Base-by-base conservation (phyloP, 1,139 yeast species). In the Saccharomyces hybrid region DNA sequence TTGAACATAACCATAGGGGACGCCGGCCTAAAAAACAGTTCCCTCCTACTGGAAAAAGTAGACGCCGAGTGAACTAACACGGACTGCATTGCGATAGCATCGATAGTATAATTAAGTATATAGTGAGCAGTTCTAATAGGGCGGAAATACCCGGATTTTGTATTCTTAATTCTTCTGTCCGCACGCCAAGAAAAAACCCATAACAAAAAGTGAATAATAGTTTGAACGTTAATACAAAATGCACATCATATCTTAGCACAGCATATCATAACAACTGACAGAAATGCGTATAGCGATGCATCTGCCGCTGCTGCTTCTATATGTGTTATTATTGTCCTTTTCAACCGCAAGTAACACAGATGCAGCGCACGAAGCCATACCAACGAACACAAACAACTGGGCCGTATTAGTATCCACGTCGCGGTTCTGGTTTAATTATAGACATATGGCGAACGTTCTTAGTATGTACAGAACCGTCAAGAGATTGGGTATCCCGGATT, bases 321-420 rank as follows among this genome's bases (percentile, higher is more conserved):
- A 38, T 6, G 2, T 38, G 4, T 20, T 38, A 5, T 8, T 38
- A 20, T 11, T 38, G 23, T n/a, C 44, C 25, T n/a, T 38, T 20
- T 38, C 44, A 16, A 7, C n/a, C 4, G 44, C 44, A 38, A 38
- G 9, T 20, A 38, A 38, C 11, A 20, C 44, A 38, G 44, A 38
- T 38, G 44, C 25, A 4, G n/a, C 44, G 3, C 44, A 38, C 44
- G 44, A 38, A 38, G 23, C 23, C 9, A 4, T 16, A 38, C 7
- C 44, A 16, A 38, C 44, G 23, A 38, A 86, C 66, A 86, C 95
- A 26, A 88, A 87, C 68, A 88, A 88, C 70, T 88, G 95, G 96
- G 99, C 99, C 0, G 98, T 93, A 4, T 74, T 93, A 52, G 97
- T 93, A 32, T 90, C 97, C 3, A 91, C 99, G 1, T 90, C 98